Conservation (phyloP, 805 yeast genomes). For the Spathaspora sp. region DNA sequence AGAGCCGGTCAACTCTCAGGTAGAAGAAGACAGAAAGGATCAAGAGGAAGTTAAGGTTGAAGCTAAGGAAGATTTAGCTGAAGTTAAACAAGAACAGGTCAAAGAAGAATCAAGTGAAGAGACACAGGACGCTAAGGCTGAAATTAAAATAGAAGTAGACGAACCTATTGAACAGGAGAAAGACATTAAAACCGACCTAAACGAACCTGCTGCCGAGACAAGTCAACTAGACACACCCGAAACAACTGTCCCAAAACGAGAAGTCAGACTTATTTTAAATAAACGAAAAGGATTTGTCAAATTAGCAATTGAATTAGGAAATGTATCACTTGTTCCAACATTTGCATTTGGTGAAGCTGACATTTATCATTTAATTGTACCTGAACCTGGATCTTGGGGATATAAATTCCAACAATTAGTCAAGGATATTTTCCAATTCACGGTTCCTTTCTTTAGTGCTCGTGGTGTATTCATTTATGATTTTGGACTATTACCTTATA, state of each 20-base stretch:
- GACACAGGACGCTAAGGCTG: conserved; percentile 3
- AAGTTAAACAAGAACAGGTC: background rate
- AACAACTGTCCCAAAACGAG: conserved; percentile 9
- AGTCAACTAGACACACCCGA: background rate
- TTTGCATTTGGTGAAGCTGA: conserved; percentile 88
- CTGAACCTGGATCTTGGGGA: conserved; percentile 40
- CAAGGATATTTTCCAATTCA: conserved; percentile 71
- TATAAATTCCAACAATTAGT: conserved; percentile 66
- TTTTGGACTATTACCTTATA: conserved; percentile 83
- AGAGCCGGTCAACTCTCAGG: no score
- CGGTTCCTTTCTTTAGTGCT: conserved; percentile 88
- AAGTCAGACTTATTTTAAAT: conserved; percentile 65
- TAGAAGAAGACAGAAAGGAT: background rate
- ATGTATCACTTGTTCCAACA: conserved; percentile 78
- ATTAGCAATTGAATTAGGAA: conserved; percentile 76
- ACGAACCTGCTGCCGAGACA: background rate
- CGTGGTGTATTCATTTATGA: conserved; percentile 91
- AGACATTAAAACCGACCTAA: background rate
- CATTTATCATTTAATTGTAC: conserved; percentile 42
- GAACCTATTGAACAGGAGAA: conserved; percentile 19
- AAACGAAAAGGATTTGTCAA: conserved; percentile 87
- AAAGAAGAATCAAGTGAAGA: background rate
- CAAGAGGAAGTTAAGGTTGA: background rate
- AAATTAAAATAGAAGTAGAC: background rate
- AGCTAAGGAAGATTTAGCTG: background rate